Base-by-base conservation (phyloP, 306 rosid genomes). In the Cucumis sativus region DNA sequence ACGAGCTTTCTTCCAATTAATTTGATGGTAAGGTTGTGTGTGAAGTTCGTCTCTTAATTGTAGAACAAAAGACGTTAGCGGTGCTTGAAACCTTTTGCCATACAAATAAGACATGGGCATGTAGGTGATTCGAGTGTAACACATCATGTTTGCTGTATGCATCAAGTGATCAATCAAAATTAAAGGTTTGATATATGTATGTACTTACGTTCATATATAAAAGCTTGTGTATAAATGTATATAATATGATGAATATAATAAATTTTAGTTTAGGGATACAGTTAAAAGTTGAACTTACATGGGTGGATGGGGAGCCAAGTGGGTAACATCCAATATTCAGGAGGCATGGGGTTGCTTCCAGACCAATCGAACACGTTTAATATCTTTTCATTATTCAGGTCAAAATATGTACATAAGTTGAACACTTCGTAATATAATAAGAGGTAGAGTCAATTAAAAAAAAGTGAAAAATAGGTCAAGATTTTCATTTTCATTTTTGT, bases 281-380 rank as follows among this genome's bases (percentile, higher is more conserved):
- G n/a, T 23, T 23, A 23, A 41, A 58, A 10, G 12, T 15, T 8
- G 13, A 28, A 25, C 55, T 28, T 57, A 81, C 84, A 67, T 78
- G 84, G 79, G 14, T 82, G 77, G 2, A 78, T 75, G 16, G 80
- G 82, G 15, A 82, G 11, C 57, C 58, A 82, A 13, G 66, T 40
- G n/a, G 85, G 85, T 8, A 82, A 35, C 65, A 74, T 45, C 85
- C 85, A 82, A 41, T 25, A 82, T 35, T 82, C 82, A 12, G 85
- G 85, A 11, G 80, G 80, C 79, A 79, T 74, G 3, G 85, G 85
- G 58, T 82, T 82, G 79, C 77, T 37, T 2, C 72, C 85, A 9
- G 64, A 68, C 85, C 85, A 82, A 4, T 82, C 85, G 45, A 57
- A 78, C 18, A 82, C 41, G 18, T 80, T 80, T 37, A 82, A 78